These are phyloP conservation scores for Raddia distichophylla DNA, from an alignment of 176 grass and related monocot species.

Conservation along the genomic window DNA sequence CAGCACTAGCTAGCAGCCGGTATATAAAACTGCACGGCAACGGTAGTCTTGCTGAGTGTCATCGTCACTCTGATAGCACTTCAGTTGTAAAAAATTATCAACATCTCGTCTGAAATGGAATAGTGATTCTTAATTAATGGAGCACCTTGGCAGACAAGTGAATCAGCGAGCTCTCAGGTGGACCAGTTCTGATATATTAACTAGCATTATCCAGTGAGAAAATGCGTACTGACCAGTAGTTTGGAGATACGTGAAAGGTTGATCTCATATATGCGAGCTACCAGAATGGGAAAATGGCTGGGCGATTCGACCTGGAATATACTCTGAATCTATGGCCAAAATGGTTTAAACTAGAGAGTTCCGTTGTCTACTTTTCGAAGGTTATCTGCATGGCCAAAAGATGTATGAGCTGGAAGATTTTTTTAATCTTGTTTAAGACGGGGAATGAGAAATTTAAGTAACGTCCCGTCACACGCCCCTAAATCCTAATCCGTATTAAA, in stretches of 20 bases:
- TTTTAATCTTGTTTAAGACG: not conserved
- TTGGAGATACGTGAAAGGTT: slow-evolving; percentile 33
- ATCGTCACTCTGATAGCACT: slow-evolving; percentile 11
- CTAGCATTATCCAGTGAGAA: slow-evolving; percentile 19
- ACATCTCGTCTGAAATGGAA: slow-evolving; percentile 15
- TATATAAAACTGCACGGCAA: not conserved
- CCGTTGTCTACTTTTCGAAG: slow-evolving; percentile 29
- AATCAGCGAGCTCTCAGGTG: slow-evolving; percentile 21
- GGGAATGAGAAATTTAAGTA: not conserved
- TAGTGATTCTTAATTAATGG: slow-evolving; percentile 13
- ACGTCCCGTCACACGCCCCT: not conserved
- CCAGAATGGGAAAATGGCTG: slow-evolving; percentile 39
- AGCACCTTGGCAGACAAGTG: slow-evolving; percentile 1
- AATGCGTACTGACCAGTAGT: slow-evolving; percentile 17
- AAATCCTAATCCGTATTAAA: not conserved
- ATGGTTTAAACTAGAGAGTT: slow-evolving; percentile 24
- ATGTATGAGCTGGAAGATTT: slow-evolving; percentile 34
- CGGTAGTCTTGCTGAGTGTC: not conserved
- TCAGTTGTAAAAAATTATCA: slow-evolving; percentile 31
- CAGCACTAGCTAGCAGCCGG: too few species aligned
- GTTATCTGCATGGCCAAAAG: slow-evolving; percentile 39
- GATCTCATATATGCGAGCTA: not conserved
- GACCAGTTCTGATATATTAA: slow-evolving; percentile 3
- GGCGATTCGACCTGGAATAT: slow-evolving; percentile 33
- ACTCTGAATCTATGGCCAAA: slow-evolving; percentile 14